Evolutionary conservation across 2,329 filamentous ascomycete genomes (phyloP), one percentile per base, ranked within the genome.

Genomic region (Phialophora chinensis): DNA sequence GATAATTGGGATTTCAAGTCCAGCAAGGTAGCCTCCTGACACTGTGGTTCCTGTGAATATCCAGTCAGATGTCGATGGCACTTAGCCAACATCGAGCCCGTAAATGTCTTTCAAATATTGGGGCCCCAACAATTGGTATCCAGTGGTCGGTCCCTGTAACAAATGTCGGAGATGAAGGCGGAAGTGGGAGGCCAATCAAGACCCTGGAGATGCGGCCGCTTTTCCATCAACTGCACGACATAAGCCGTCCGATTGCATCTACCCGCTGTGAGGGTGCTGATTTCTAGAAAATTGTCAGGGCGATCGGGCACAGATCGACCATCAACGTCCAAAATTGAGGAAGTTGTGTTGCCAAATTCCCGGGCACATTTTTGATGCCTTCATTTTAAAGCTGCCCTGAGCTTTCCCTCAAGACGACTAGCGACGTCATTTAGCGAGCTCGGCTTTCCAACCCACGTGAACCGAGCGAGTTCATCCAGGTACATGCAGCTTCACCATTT

Each of bases 241-340:
- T 52, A 4, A 29, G 25, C 4, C 10, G 20, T 52, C 49, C 10
- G 25, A 12, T 27, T n/a, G 38, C 49, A 52, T 27, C n/a, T 10
- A 14, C 27, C 53, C 29, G n/a, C 29, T 55, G 53, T 10, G 27
- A 23, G 29, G 29, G 12, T n/a, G 27, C 53, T 20, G 1, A 35
- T 33, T 31, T 55, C 53, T 55, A 33, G 53, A 55, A 55, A 55
- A 31, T 55, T 35, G 29, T 35, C 53, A 35, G 4, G 20, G 29
- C 17, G 25, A 55, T 55, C 14, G 17, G 29, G 53, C 1, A 55
- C 29, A 17, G 53, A 55, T 55, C 29, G 53, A 35, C 53, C 53
- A 35, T 7, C 25, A 27, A 29, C 10, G 14, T 3, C 4, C 10
- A 27, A 14, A 14, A 11, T 52, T 12, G 49, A 52, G 8, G 8